Conservation (phyloP, 495 filamentous ascomycete genomes). For the Daldinia grandis region DNA sequence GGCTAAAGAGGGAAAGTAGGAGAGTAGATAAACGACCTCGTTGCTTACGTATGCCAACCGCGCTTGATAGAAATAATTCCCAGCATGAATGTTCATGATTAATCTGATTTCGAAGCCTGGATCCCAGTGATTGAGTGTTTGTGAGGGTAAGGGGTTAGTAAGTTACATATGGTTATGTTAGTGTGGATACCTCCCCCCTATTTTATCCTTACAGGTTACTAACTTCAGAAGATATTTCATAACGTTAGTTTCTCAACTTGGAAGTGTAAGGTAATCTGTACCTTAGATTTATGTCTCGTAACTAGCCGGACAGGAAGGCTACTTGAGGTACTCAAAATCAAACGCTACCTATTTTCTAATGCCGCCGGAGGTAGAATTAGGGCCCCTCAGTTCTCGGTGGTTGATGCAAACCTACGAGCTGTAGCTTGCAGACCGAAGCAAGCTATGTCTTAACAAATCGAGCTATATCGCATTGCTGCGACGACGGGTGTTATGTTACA, state of each 20-base stretch:
- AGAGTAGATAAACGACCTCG: slow-evolving; percentile 15
- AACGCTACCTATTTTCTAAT: too few species aligned
- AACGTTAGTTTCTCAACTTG: not conserved
- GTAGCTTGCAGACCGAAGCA: too few species aligned
- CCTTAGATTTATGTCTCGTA: not conserved
- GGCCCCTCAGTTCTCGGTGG: too few species aligned
- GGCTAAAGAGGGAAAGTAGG: not conserved
- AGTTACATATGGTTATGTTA: not conserved
- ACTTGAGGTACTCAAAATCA: too few species aligned
- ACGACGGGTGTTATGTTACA: not conserved
- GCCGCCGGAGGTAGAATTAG: too few species aligned
- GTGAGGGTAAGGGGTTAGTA: not conserved
- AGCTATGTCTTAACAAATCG: not conserved
- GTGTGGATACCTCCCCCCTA: not conserved
- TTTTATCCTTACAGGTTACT: not conserved
- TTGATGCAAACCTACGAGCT: too few species aligned
- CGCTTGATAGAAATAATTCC: slow-evolving; percentile 32
- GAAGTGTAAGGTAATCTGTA: not conserved
- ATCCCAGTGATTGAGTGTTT: not conserved
- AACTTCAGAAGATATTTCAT: not conserved
- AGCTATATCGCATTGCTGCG: not conserved
- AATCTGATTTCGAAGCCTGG: not conserved
- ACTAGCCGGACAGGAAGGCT: too few species aligned
- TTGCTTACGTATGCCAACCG: slow-evolving; percentile 16
- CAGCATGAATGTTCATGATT: slow-evolving; percentile 32